Conservation (phyloP, 768 basidiomycete species). For the Mrakia gelida region DNA sequence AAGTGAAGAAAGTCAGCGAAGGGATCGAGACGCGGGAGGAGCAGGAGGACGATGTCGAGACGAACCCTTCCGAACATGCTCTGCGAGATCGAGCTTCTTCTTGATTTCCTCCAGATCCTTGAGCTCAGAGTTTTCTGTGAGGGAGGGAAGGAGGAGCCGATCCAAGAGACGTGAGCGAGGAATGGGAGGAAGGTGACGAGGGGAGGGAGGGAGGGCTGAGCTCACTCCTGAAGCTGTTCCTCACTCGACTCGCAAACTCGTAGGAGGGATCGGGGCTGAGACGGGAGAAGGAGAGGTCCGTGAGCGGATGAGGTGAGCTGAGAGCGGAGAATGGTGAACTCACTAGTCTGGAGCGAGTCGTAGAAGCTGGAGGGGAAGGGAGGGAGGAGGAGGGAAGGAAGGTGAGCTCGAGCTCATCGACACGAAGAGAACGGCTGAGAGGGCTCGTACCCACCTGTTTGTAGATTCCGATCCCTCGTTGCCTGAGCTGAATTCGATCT, state of each 20-base stretch:
- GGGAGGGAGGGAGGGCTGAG: background rate
- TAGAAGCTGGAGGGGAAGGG: background rate
- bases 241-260: background rate
- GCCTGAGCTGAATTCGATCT: background rate
- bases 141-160: no score
- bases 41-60: background rate
- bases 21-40: background rate
- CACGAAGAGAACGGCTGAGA: no score
- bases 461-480: constrained; percentile 12
- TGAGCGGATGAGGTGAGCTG: background rate
- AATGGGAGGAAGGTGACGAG: background rate
- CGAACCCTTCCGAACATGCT: constrained; percentile 15
- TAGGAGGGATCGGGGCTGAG: constrained; percentile 2
- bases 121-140: background rate
- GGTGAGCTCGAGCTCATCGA: background rate
- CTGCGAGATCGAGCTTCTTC: constrained; percentile 11
- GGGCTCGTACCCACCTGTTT: background rate
- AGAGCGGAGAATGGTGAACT: background rate
- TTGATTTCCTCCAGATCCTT: constrained; percentile 6
- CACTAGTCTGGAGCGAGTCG: constrained; percentile 17
- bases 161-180: background rate
- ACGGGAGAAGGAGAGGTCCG: background rate
- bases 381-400: background rate
- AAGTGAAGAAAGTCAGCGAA: no score
- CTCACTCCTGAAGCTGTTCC: background rate